These are phyloP conservation scores for Daucus carota DNA, from an alignment of 129 eudicot species.

Conservation along the genomic window DNA sequence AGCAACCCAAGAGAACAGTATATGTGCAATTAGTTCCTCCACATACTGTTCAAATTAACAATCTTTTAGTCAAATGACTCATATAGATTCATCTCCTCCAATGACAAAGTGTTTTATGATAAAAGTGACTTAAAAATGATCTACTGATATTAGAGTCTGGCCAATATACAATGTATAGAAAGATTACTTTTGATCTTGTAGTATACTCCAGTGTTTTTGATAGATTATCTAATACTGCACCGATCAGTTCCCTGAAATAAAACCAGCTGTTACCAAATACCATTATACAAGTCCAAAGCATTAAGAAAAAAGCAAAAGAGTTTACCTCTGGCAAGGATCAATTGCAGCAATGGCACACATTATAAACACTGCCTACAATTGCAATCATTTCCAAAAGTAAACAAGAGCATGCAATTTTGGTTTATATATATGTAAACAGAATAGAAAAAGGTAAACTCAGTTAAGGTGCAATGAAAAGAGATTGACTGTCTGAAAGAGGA, in stretches of 20 bases:
- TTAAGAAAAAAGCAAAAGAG: not conserved
- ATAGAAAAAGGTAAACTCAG: not conserved
- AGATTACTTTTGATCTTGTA: conserved; percentile 63
- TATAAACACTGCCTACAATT: conserved; percentile 82
- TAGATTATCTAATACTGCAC: conserved; percentile 66
- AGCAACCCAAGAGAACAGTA: conserved; percentile 76
- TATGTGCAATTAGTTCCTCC: conserved; percentile 82
- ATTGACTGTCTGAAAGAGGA: not conserved
- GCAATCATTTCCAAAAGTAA: conserved; percentile 10
- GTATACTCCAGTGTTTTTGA: conserved; percentile 55
- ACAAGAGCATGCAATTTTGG: not conserved
- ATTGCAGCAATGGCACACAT: conserved; percentile 82
- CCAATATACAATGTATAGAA: not conserved
- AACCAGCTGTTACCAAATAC: conserved; percentile 10
- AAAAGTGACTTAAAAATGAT: not conserved
- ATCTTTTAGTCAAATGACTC: not conserved
- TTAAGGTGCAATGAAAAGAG: not conserved
- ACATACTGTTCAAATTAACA: conserved; percentile 56
- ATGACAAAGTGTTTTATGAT: not conserved
- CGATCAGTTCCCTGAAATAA: conserved; percentile 69
- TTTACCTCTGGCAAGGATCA: conserved; percentile 70
- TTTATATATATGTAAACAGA: not conserved
- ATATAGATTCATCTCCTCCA: not conserved
- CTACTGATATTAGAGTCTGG: not conserved
- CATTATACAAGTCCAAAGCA: conserved; percentile 7